A percentile compares a stretch with the other conserved stretches of the same genome.
phyloP scores from a whole-genome alignment of 352 stramenopile species.

The Pythium biforme region DNA sequence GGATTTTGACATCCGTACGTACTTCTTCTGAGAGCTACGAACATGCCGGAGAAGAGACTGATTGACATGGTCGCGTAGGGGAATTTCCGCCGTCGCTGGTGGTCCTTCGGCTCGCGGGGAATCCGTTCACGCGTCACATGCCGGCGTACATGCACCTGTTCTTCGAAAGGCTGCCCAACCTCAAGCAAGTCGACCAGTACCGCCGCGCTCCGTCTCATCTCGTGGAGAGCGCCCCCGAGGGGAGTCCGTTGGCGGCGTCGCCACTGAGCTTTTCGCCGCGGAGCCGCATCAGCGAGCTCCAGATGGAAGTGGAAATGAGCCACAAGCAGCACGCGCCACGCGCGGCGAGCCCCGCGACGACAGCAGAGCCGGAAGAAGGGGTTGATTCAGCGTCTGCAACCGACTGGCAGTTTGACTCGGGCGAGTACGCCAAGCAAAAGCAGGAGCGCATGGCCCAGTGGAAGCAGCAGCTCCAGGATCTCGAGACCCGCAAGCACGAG shows the following conservation, averaged over 20 bases:
- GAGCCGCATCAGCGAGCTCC: conserved; percentile 36
- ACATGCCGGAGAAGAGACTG: too few relatives aligned
- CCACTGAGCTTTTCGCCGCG: conserved; percentile 25
- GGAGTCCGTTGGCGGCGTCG: conserved; percentile 13
- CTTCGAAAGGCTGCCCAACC: conserved; percentile 60
- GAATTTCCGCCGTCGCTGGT: conserved; percentile 61
- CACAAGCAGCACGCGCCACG: conserved; percentile 8
- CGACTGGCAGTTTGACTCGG: conserved; percentile 18
- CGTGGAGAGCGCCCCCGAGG: not conserved
- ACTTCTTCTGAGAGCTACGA: too few relatives aligned
- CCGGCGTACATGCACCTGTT: conserved; percentile 55
- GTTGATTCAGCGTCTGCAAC: conserved; percentile 7
- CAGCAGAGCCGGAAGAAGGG: conserved; percentile 30
- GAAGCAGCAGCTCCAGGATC: conserved; percentile 47
- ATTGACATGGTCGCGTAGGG: conserved; percentile 6
- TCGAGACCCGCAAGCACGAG: conserved; percentile 45
- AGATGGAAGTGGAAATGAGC: conserved; percentile 36
- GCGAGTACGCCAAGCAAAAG: conserved; percentile 47
- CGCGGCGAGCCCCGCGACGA: not conserved
- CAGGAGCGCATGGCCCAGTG: conserved; percentile 45
- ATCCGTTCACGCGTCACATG: conserved; percentile 58
- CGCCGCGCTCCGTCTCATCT: conserved; percentile 27
- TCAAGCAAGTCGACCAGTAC: conserved; percentile 58
- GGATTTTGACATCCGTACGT: conserved; percentile 54
- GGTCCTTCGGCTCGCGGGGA: conserved; percentile 49